Conservation (phyloP, 805 yeast species). For the Candida manassasensis region DNA sequence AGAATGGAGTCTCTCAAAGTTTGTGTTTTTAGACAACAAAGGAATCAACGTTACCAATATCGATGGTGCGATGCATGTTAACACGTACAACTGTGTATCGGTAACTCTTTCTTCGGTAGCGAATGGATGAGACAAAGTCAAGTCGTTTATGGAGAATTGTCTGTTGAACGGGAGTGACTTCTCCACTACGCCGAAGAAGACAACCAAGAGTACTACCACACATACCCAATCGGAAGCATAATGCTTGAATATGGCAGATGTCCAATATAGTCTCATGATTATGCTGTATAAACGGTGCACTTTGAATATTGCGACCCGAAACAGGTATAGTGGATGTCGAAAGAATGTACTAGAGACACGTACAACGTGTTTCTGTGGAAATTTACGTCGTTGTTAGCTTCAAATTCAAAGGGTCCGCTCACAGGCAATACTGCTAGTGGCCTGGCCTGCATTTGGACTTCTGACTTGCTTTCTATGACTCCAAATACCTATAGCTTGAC, state of each 20-base stretch:
- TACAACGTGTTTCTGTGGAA: too few species aligned
- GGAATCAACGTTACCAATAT: constrained; percentile 14
- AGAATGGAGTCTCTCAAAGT: constrained; percentile 18
- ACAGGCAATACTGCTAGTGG: too few species aligned
- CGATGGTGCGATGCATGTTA: constrained; percentile 23
- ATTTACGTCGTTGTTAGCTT: too few species aligned
- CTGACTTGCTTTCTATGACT: too few species aligned
- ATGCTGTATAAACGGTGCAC: too few species aligned
- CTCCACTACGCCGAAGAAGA: constrained; percentile 19
- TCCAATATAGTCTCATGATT: constrained; percentile 9
- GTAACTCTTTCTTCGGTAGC: constrained; percentile 26
- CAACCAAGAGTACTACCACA: constrained; percentile 12
- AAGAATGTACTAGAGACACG: too few species aligned
- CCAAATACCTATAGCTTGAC: too few species aligned
- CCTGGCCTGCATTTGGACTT: too few species aligned
- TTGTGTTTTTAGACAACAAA: background rate
- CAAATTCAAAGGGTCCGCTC: too few species aligned
- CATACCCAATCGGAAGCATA: constrained; percentile 23
- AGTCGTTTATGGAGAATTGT: constrained; percentile 24
- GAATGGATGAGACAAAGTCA: constrained; percentile 27
- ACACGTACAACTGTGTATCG: constrained; percentile 27
- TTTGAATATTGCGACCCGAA: too few species aligned
- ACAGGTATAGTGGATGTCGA: too few species aligned
- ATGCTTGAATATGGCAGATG: constrained; percentile 9
- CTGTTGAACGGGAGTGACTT: constrained; percentile 23